A percentile compares a stretch with the other conserved stretches of the same genome.
phyloP scores from a whole-genome alignment of 345 rosid genomes.

The Mangifera indica region DNA sequence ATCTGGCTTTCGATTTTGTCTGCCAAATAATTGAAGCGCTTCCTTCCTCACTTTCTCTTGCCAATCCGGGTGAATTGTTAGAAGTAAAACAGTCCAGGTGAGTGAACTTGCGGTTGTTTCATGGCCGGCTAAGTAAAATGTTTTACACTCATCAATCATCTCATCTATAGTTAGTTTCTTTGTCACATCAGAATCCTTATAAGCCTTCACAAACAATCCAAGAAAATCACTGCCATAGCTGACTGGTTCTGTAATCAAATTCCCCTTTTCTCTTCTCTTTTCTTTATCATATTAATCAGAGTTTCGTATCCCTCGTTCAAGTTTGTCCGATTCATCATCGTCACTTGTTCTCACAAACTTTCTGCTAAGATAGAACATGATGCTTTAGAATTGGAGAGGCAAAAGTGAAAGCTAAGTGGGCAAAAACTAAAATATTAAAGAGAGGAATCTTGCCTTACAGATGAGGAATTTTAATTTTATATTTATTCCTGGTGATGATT shows the following conservation, averaged over 20 bases:
- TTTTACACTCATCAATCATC: slow-evolving; percentile 47
- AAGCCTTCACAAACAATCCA: slow-evolving; percentile 28
- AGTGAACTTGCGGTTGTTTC: slow-evolving; percentile 29
- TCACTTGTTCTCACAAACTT: slow-evolving; percentile 15
- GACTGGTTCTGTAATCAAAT: background rate
- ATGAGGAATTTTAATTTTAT: slow-evolving; percentile 26
- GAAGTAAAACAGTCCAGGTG: slow-evolving; percentile 38
- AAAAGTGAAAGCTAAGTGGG: background rate
- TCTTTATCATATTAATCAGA: slow-evolving; percentile 23
- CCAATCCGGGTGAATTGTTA: slow-evolving; percentile 42
- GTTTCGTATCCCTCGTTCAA: slow-evolving; percentile 17
- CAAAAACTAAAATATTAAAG: background rate
- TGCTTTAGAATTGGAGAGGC: background rate
- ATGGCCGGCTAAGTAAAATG: slow-evolving; percentile 30
- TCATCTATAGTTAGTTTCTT: slow-evolving; percentile 34
- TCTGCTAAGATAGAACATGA: slow-evolving; percentile 18
- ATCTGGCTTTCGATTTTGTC: slow-evolving; percentile 11
- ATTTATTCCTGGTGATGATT: slow-evolving; percentile 16
- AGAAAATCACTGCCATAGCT: slow-evolving; percentile 35
- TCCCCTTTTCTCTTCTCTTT: slow-evolving; percentile 31
- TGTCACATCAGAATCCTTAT: slow-evolving; percentile 21
- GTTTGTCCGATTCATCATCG: slow-evolving; percentile 17
- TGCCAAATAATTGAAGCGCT: slow-evolving; percentile 31
- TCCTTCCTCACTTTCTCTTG: slow-evolving; percentile 47
- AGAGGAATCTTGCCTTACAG: slow-evolving; percentile 20